phyloP scores from a whole-genome alignment of 768 basidiomycete genomes.

The Xerocomellus amylosporus region DNA sequence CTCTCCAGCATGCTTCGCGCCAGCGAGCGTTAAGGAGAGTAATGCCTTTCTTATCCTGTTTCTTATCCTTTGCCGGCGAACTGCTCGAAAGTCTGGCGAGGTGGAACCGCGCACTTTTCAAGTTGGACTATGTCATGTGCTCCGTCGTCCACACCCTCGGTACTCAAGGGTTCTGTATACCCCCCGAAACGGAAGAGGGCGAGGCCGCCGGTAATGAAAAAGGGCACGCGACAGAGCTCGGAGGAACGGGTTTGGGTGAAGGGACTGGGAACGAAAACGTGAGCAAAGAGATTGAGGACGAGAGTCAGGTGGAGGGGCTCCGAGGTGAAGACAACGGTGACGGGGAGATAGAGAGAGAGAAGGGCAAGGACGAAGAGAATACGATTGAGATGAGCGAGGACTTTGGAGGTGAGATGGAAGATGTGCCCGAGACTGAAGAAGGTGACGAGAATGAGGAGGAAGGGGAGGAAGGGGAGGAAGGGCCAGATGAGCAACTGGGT shows the following conservation, averaged over 20 bases:
- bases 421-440: conserved; percentile 60
- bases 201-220: conserved; percentile 45
- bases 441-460: conserved; percentile 44
- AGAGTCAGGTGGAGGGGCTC: conserved; percentile 94
- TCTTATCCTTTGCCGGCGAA: conserved; percentile 52
- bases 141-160: conserved; percentile 71
- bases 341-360: conserved; percentile 34
- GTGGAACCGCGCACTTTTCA: conserved; percentile 80
- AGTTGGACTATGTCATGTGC: conserved; percentile 75
- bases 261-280: conserved; percentile 85
- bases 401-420: conserved; percentile 83
- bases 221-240: conserved; percentile 43
- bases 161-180: conserved; percentile 90
- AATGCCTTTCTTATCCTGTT: conserved; percentile 75
- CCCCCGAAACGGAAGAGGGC: conserved; percentile 67
- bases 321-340: conserved; percentile 57
- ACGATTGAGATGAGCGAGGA: conserved; percentile 92
- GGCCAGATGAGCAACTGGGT: conserved; percentile 78
- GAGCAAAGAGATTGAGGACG: conserved; percentile 93
- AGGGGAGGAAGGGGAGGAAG: conserved; percentile 51
- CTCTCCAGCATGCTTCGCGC: conserved; percentile 32
- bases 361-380: conserved; percentile 57
- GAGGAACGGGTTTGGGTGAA: conserved; percentile 85
- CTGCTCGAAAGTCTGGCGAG: conserved; percentile 55
- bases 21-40: conserved; percentile 41